Evolutionary conservation across 805 yeast species (phyloP).

Genomic region (Lachancea sp.): DNA sequence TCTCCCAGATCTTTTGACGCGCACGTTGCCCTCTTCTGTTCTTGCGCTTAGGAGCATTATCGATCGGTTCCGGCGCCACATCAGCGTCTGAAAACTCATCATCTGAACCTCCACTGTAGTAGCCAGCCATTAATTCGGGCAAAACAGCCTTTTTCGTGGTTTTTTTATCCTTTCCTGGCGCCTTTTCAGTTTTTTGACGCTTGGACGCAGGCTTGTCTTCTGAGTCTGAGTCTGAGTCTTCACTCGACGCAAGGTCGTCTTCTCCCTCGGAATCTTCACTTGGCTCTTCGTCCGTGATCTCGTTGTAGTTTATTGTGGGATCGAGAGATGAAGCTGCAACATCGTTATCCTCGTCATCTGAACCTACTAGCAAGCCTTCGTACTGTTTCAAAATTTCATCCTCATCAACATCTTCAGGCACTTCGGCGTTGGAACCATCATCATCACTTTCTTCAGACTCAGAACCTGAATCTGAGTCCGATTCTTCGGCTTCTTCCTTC

Average conservation of each 20-base stretch:
- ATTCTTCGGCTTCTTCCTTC: conserved; percentile 4
- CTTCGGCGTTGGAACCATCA: neutral
- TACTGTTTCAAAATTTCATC: conserved; percentile 30
- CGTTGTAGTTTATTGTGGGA: conserved; percentile 37
- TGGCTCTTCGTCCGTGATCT: conserved; percentile 62
- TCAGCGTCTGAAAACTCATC: conserved; percentile 45
- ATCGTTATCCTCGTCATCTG: conserved; percentile 37
- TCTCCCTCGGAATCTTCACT: conserved; percentile 30
- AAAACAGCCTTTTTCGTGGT: conserved; percentile 34
- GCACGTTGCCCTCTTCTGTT: conserved; percentile 97
- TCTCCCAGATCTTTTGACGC: conserved; percentile 93
- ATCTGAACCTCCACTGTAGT: conserved; percentile 78
- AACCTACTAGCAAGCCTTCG: conserved; percentile 35
- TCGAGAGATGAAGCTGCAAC: conserved; percentile 27
- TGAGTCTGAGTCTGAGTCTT: conserved; percentile 34
- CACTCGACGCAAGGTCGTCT: conserved; percentile 12
- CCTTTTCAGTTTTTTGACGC: conserved; percentile 11
- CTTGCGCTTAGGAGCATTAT: conserved; percentile 47
- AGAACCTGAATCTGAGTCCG: conserved; percentile 16
- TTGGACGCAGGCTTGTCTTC: conserved; percentile 26
- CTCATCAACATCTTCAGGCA: conserved; percentile 15
- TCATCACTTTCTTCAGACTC: conserved; percentile 7
- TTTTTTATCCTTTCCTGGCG: neutral
- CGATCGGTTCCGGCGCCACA: conserved; percentile 36
- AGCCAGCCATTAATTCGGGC: conserved; percentile 75